Evolutionary conservation across 2,329 filamentous ascomycete genomes (phyloP).

Genomic region (Seiridium unicorne): DNA sequence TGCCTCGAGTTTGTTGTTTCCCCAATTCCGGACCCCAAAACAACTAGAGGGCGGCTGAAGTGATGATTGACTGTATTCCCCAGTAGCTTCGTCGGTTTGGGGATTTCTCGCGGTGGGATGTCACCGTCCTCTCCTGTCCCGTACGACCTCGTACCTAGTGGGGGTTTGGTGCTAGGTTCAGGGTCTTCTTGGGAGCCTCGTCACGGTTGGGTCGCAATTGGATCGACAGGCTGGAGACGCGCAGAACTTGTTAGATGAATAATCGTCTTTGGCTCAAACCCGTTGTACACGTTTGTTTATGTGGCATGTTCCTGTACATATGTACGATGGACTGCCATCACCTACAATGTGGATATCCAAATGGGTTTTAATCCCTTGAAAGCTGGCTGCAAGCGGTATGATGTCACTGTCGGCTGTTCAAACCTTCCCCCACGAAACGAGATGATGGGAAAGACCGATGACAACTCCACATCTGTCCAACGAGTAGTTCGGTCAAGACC

Average conservation of each 20-base stretch:
- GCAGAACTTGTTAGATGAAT: background rate
- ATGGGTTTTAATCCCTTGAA: background rate
- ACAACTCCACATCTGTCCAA: background rate
- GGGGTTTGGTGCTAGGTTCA: background rate
- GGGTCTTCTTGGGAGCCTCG: background rate
- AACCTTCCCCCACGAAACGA: background rate
- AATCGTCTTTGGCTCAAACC: background rate
- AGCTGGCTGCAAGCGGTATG: background rate
- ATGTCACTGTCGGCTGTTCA: conserved; percentile 1
- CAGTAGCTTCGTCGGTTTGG: background rate
- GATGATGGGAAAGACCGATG: background rate
- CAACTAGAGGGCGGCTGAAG: too few species aligned
- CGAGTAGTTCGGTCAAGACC: too few species aligned
- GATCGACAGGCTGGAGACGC: background rate
- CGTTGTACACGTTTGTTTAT: background rate
- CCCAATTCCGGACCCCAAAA: too few species aligned
- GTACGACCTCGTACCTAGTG: background rate
- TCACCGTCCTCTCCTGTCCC: background rate
- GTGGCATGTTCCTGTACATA: background rate
- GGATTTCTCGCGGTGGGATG: background rate
- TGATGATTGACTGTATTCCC: background rate
- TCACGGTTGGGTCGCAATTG: background rate
- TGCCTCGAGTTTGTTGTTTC: background rate
- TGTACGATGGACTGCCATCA: too few species aligned
- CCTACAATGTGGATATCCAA: background rate